Conservation (phyloP, 139 green algal species). For the Coelastrella sp. region DNA sequence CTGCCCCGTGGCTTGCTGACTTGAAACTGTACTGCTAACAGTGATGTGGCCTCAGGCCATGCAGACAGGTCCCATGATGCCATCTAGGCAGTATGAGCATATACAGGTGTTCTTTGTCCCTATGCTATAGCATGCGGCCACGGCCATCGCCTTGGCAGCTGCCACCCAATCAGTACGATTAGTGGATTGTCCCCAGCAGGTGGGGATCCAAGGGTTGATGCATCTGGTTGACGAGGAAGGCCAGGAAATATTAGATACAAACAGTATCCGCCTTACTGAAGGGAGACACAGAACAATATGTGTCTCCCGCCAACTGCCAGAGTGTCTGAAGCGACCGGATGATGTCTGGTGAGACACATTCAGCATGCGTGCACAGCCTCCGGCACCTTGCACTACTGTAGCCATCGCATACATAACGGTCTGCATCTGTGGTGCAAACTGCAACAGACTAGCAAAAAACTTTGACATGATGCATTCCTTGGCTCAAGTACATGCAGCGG, state of each 20-base stretch:
- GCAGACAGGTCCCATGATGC: too few relatives aligned
- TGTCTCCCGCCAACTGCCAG: conserved; percentile 11
- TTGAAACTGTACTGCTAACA: too few relatives aligned
- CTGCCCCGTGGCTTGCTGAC: too few relatives aligned
- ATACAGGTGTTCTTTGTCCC: too few relatives aligned
- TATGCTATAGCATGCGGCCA: background rate
- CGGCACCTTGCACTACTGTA: too few relatives aligned
- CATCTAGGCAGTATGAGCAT: too few relatives aligned
- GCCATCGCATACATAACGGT: too few relatives aligned
- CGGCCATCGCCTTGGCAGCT: background rate
- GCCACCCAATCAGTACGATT: background rate
- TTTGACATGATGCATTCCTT: too few relatives aligned
- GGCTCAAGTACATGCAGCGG: background rate
- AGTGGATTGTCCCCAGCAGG: background rate
- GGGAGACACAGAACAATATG: conserved; percentile 9
- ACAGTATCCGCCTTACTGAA: background rate
- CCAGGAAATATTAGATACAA: background rate
- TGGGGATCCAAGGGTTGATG: background rate
- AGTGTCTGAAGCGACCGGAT: background rate
- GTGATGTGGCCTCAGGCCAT: too few relatives aligned
- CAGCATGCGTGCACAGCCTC: background rate
- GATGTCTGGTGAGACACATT: background rate
- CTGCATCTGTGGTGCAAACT: too few relatives aligned
- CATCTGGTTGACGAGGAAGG: background rate
- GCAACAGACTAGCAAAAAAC: too few relatives aligned